These are phyloP conservation scores for Stagonosporopsis rhizophila DNA, from an alignment of 2,329 filamentous ascomycete genomes.

Conservation along the genomic window DNA sequence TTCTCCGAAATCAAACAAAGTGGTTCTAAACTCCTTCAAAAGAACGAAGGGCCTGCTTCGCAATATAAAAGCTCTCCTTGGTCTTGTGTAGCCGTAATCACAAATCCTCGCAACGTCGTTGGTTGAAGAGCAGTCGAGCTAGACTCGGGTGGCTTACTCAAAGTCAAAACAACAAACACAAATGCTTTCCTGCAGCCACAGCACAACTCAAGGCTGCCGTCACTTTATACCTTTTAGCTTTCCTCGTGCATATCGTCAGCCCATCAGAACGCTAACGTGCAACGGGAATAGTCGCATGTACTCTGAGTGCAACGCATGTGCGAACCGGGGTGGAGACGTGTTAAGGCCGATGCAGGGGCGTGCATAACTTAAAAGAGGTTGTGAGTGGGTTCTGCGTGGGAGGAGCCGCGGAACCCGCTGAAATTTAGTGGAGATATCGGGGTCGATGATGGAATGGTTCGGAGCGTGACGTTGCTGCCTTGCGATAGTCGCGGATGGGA, in stretches of 20 bases:
- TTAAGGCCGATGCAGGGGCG: conserved; percentile 17
- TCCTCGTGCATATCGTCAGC: conserved; percentile 9
- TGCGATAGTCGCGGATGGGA: background rate
- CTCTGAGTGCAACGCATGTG: conserved; percentile 17
- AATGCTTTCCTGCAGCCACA: conserved; percentile 3
- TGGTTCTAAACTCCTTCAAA: background rate
- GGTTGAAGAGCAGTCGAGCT: conserved; percentile 16
- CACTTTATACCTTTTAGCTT: conserved; percentile 16
- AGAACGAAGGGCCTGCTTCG: background rate
- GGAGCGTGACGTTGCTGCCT: conserved; percentile 6
- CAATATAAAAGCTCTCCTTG: conserved; percentile 12
- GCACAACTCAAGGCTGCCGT: background rate
- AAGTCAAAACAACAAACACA: conserved; percentile 5
- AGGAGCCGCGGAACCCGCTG: conserved; percentile 13
- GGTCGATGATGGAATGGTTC: background rate
- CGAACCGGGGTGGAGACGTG: conserved; percentile 3
- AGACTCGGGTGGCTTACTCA: conserved; percentile 11
- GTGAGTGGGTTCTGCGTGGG: conserved; percentile 1
- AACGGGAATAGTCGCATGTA: conserved; percentile 15
- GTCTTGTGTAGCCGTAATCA: conserved; percentile 20
- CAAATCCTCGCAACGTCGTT: conserved; percentile 31
- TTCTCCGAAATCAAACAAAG: background rate
- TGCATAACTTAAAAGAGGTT: conserved; percentile 5
- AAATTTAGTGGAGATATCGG: conserved; percentile 3
- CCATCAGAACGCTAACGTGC: conserved; percentile 9